Evolutionary conservation across 2,329 filamentous ascomycete species (phyloP).

Genomic region (Pseudocercospora fijiensis): DNA sequence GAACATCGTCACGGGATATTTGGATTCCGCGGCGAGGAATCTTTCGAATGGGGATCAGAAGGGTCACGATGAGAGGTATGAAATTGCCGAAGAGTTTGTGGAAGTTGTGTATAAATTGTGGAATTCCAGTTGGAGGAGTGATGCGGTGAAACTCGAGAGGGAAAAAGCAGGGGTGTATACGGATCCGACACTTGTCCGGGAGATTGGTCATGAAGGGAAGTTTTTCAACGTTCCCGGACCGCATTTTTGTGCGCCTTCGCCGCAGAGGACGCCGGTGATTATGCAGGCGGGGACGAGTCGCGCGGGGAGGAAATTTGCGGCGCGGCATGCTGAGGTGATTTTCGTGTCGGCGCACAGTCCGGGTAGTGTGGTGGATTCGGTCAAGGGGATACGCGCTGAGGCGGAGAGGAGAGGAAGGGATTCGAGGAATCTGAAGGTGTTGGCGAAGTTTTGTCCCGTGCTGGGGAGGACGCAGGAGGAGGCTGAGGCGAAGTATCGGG

Average conservation of each 20-base stretch:
- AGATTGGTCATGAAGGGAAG: conserved; percentile 66
- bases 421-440: conserved; percentile 62
- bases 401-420: conserved; percentile 59
- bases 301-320: conserved; percentile 65
- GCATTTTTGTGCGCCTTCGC: conserved; percentile 64
- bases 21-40: conserved; percentile 66
- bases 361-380: conserved; percentile 59
- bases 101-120: conserved; percentile 62
- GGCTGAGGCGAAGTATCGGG: conserved; percentile 62
- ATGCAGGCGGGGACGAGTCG: conserved; percentile 69
- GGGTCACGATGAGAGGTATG: conserved; percentile 66
- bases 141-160: conserved; percentile 63
- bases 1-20: conserved; percentile 65
- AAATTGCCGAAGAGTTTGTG: conserved; percentile 63
- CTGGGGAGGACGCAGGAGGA: conserved; percentile 66
- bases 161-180: conserved; percentile 60
- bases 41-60: conserved; percentile 56
- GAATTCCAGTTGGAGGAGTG: conserved; percentile 65
- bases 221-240: conserved; percentile 65
- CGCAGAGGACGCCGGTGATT: conserved; percentile 67
- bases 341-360: conserved; percentile 68
- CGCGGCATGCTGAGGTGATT: conserved; percentile 69
- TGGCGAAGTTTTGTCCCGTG: conserved; percentile 65
- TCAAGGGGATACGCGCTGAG: conserved; percentile 61
- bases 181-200: conserved; percentile 57